These are phyloP conservation scores for Rhazya stricta DNA, from an alignment of 257 asterid species.

Conservation along the genomic window DNA sequence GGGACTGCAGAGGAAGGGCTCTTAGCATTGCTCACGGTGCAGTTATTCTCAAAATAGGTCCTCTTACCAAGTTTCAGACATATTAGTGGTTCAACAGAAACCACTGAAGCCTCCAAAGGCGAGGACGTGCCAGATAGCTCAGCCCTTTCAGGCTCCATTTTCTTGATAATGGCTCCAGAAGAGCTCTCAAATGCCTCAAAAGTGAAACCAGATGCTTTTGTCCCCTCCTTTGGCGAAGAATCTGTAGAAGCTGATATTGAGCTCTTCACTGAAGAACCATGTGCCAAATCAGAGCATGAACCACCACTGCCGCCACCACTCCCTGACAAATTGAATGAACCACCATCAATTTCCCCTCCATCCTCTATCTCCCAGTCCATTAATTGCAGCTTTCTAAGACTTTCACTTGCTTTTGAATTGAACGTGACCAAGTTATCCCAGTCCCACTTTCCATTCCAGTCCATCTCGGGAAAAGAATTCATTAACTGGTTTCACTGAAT, in stretches of 20 bases:
- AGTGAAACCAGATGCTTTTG: conserved; percentile 39
- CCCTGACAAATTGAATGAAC: conserved; percentile 58
- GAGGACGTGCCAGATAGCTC: conserved; percentile 38
- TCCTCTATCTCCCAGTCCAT: conserved; percentile 68
- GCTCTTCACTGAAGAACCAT: conserved; percentile 72
- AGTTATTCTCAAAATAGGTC: conserved; percentile 60
- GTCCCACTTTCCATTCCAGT: conserved; percentile 73
- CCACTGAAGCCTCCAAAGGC: conserved; percentile 45
- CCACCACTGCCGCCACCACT: conserved; percentile 48
- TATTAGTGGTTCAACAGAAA: conserved; percentile 50
- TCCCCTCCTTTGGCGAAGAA: conserved; percentile 51
- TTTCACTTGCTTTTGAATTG: conserved; percentile 50
- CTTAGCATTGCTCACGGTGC: conserved; percentile 41
- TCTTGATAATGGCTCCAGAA: conserved; percentile 24
- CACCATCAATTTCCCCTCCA: conserved; percentile 55
- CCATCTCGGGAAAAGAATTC: conserved; percentile 55
- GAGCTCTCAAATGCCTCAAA: conserved; percentile 36
- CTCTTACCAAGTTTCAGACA: conserved; percentile 86
- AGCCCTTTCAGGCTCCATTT: conserved; percentile 11
- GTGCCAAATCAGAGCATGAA: conserved; percentile 59
- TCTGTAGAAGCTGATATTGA: conserved; percentile 69
- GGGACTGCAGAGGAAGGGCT: conserved; percentile 43
- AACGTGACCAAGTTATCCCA: conserved; percentile 53
- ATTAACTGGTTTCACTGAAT: conserved; percentile 23
- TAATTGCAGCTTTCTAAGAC: conserved; percentile 55